Percentiles rank a stretch among this genome's conserved stretches.
Evolutionary conservation across 495 filamentous ascomycete genomes (phyloP).

Genomic region (Talaromyces wortmannii): DNA sequence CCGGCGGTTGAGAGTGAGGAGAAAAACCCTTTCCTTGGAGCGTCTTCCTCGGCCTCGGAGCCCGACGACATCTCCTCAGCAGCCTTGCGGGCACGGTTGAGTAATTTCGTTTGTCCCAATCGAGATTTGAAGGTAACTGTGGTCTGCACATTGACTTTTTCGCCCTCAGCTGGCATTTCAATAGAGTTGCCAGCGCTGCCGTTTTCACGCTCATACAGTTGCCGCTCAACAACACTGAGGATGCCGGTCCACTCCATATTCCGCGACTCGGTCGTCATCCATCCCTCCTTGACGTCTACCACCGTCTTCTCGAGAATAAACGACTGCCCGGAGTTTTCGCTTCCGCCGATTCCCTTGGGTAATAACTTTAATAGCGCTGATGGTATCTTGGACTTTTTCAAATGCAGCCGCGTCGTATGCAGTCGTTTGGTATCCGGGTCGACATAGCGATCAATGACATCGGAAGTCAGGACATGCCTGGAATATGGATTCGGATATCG

Average conservation of each 20-base stretch:
- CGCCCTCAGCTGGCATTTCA: conserved; percentile 15
- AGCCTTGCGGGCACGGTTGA: conserved; percentile 42
- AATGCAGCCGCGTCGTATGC: conserved; percentile 81
- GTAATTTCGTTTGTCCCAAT: conserved; percentile 65
- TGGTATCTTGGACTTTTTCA: conserved; percentile 89
- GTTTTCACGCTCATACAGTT: conserved; percentile 57
- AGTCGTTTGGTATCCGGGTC: conserved; percentile 74
- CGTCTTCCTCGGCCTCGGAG: conserved; percentile 39
- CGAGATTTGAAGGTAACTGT: conserved; percentile 80
- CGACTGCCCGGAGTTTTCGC: conserved; percentile 65
- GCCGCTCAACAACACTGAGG: conserved; percentile 84
- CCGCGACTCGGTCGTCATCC: conserved; percentile 77
- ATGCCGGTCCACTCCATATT: conserved; percentile 91
- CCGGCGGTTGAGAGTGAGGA: conserved; percentile 69
- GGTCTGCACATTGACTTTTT: conserved; percentile 76
- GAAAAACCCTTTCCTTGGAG: conserved; percentile 56
- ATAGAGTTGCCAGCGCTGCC: conserved; percentile 10
- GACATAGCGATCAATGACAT: conserved; percentile 83
- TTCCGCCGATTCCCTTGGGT: conserved; percentile 66
- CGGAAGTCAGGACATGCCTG: conserved; percentile 90
- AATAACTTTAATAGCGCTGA: conserved; percentile 75
- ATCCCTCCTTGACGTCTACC: conserved; percentile 83
- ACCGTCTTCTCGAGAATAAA: conserved; percentile 90
- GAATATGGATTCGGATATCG: conserved; percentile 98
- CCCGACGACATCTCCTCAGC: conserved; percentile 7